Evolutionary conservation across 2,329 filamentous ascomycete species (phyloP), one percentile per base, ranked within the genome.

Genomic region (Scedosporium apiospermum): DNA sequence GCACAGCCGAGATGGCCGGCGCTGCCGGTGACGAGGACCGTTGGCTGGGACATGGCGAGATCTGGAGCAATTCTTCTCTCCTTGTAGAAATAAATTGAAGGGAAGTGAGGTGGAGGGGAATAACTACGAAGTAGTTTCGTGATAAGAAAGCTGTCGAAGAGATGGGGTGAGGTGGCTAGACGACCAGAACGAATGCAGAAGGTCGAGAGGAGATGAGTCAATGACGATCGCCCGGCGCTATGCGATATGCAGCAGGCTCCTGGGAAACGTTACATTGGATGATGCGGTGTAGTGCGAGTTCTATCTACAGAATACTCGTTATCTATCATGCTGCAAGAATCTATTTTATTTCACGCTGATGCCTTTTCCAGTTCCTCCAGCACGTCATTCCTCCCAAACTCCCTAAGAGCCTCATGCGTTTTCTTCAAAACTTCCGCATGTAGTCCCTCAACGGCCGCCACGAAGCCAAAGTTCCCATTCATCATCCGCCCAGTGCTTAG

Each of bases 381-480:
- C 46, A 57, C 49, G 34, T 61, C 27, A 46, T 21, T 30, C 49
- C 34, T 61, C 49, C 49, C 46, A 41, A 41, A 61, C 27, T 62
- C 27, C 41, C 38, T 49, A n/a, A 58, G 44, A 6, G 21, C 41
- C 38, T 55, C 21, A 38, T 53, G 38, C 16, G 34, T 55, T 38
- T n/a, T 30, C 16, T 53, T 42, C 41, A 62, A 18, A n/a, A 85
- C 78, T 1, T 65, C 61, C 0, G 51, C 73, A 64, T 85, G 82
- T 6, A 79, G 60, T 4, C 68, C 69, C 18, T 65, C 70, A 6
- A 82, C 78, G 1, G 82, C 82, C 0, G 81, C 83, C 4, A 85
- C 77, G 55, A 85, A 84, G 1, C 83, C 82, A 68, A 78, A 82
- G 69, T 86, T 86, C 3, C 66, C 70, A 7, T 67, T 70, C 71